Percentiles rank a stretch among this genome's conserved stretches.
Evolutionary conservation across 1,139 yeast species (phyloP).

Genomic region (Hansenula anomala): DNA sequence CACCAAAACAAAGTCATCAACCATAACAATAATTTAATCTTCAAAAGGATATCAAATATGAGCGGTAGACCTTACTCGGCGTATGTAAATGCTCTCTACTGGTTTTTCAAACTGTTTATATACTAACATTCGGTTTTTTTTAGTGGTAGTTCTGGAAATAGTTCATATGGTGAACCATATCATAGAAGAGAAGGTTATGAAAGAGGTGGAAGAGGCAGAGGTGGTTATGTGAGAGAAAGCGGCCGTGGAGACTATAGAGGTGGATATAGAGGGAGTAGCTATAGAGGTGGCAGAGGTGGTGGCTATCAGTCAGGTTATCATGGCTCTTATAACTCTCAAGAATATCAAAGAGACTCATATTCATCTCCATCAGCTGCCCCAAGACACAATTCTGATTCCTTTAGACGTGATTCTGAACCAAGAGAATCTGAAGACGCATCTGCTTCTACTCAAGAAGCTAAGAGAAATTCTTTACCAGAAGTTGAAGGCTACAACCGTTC

Average conservation of each 20-base stretch:
- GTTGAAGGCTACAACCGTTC: not conserved
- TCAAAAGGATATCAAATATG: too few species aligned
- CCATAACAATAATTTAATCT: too few species aligned
- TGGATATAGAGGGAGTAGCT: slow-evolving; percentile 1
- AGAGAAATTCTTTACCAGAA: not conserved
- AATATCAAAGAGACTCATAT: not conserved
- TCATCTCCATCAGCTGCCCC: not conserved
- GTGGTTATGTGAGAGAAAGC: not conserved
- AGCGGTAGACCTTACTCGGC: not conserved
- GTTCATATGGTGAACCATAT: not conserved
- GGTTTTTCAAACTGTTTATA: not conserved
- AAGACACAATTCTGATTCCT: not conserved
- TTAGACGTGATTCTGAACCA: not conserved
- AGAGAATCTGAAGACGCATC: too few species aligned
- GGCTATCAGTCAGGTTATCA: not conserved
- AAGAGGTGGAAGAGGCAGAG: not conserved
- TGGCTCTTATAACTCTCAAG: too few species aligned
- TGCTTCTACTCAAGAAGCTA: not conserved
- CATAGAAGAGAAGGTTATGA: not conserved
- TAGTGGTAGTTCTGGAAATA: not conserved
- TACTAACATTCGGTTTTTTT: not conserved
- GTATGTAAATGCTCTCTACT: slow-evolving; percentile 7
- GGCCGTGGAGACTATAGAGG: not conserved
- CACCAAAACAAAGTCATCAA: too few species aligned
- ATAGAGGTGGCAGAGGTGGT: slow-evolving; percentile 1